Percentiles rank a stretch among this genome's conserved stretches.
Evolutionary conservation across 305 asterid species (phyloP).

Genomic region (Fraxinus dipetala): DNA sequence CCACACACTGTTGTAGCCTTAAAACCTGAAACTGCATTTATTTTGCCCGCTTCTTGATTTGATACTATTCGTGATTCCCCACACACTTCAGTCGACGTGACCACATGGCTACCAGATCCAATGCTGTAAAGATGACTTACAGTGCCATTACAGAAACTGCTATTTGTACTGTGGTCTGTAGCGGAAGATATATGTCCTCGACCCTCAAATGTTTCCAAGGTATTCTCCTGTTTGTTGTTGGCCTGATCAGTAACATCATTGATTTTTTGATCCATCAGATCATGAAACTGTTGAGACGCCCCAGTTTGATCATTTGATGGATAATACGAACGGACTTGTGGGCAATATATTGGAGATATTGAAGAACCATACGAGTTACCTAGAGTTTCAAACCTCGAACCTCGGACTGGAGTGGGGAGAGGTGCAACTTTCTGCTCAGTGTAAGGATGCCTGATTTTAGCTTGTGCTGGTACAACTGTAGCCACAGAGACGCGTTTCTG

Average conservation of each 20-base stretch:
- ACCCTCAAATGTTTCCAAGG: constrained; percentile 33
- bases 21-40: constrained; percentile 25
- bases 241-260: constrained; percentile 36
- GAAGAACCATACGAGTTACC: constrained; percentile 22
- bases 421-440: constrained; percentile 26
- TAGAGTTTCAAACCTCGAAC: constrained; percentile 29
- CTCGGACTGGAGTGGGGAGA: constrained; percentile 34
- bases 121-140: constrained; percentile 24
- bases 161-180: constrained; percentile 51
- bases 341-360: constrained; percentile 39
- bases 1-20: constrained; percentile 33
- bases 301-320: constrained; percentile 29
- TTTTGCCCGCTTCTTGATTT: constrained; percentile 18
- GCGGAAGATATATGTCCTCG: constrained; percentile 37
- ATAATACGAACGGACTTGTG: constrained; percentile 34
- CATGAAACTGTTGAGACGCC: constrained; percentile 35
- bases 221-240: constrained; percentile 39
- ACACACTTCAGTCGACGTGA: neutral
- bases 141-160: constrained; percentile 42
- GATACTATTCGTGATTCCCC: neutral
- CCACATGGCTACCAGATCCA: constrained; percentile 23
- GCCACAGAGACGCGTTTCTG: constrained; percentile 27
- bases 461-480: constrained; percentile 37
- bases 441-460: constrained; percentile 25
- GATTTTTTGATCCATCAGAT: constrained; percentile 33